Evolutionary conservation across 2,329 filamentous ascomycete species (phyloP).

Genomic region (Penicillium olsonii): DNA sequence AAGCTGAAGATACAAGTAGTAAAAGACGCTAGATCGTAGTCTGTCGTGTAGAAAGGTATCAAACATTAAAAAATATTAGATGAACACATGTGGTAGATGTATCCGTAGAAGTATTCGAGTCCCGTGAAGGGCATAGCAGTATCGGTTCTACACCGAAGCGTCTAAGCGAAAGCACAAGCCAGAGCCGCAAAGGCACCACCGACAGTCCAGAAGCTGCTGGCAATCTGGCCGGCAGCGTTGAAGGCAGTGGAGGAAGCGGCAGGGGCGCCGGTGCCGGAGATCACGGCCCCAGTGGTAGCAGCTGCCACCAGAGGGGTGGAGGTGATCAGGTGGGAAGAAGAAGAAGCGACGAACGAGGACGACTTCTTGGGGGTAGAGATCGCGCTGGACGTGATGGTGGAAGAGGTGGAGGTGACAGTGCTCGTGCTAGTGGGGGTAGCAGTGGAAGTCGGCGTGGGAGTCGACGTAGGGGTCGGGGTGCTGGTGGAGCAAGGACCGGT

Average conservation of each 20-base stretch:
- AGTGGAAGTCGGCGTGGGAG: constrained; percentile 19
- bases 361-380: constrained; percentile 19
- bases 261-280: constrained; percentile 12
- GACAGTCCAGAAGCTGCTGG: constrained; percentile 25
- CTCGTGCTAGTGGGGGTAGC: constrained; percentile 1
- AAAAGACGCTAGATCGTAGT: constrained; percentile 25
- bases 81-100: constrained; percentile 18
- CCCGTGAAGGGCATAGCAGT: not conserved
- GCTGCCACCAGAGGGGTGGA: constrained; percentile 10
- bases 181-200: constrained; percentile 30
- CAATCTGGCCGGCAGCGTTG: constrained; percentile 27
- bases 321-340: constrained; percentile 13
- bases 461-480: constrained; percentile 22
- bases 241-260: constrained; percentile 13
- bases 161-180: constrained; percentile 29
- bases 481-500: constrained; percentile 17
- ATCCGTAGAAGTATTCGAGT: constrained; percentile 17
- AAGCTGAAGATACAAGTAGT: constrained; percentile 16
- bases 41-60: constrained; percentile 30
- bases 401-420: constrained; percentile 4
- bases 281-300: constrained; percentile 4
- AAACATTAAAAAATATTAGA: constrained; percentile 26
- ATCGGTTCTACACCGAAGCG: not conserved
- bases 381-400: not conserved
- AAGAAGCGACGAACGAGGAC: constrained; percentile 14